These are phyloP conservation scores for Epichloe coenophiala DNA, from an alignment of 2,329 filamentous ascomycete genomes.

Conservation along the genomic window DNA sequence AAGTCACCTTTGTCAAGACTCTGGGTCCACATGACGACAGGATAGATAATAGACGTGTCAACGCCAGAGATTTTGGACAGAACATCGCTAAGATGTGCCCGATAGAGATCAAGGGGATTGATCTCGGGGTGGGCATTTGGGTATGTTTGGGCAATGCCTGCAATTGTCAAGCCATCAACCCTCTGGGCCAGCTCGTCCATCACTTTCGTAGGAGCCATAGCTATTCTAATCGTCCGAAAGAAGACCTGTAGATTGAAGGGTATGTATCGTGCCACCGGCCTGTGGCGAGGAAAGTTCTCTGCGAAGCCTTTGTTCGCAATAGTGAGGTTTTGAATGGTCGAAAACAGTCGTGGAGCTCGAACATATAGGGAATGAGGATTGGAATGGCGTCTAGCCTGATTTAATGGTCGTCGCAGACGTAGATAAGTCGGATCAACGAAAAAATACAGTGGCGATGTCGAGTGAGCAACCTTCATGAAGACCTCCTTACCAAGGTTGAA, in stretches of 20 bases:
- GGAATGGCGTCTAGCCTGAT: constrained; percentile 3
- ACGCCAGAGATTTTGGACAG: constrained; percentile 57
- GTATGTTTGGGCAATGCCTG: constrained; percentile 18
- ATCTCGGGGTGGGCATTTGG: constrained; percentile 49
- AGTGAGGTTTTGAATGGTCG: background rate
- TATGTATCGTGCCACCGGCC: background rate
- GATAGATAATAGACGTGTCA: constrained; percentile 57
- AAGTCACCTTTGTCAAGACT: constrained; percentile 74
- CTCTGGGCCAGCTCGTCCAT: constrained; percentile 6
- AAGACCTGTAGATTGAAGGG: background rate
- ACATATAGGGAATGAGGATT: background rate
- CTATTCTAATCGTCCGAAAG: background rate
- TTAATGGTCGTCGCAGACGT: constrained; percentile 1
- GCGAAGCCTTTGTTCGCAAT: background rate
- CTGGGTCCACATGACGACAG: constrained; percentile 63
- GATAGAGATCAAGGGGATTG: constrained; percentile 72
- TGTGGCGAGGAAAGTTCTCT: background rate
- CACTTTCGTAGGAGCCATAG: constrained; percentile 1
- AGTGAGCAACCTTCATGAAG: constrained; percentile 4
- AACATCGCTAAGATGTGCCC: constrained; percentile 59
- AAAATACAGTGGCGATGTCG: background rate
- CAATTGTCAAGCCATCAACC: constrained; percentile 6
- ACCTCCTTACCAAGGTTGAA: background rate
- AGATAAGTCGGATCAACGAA: background rate
- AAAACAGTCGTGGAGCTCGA: constrained; percentile 1